Conservation (phyloP, 345 rosid genomes). For the Mercurialis annua region DNA sequence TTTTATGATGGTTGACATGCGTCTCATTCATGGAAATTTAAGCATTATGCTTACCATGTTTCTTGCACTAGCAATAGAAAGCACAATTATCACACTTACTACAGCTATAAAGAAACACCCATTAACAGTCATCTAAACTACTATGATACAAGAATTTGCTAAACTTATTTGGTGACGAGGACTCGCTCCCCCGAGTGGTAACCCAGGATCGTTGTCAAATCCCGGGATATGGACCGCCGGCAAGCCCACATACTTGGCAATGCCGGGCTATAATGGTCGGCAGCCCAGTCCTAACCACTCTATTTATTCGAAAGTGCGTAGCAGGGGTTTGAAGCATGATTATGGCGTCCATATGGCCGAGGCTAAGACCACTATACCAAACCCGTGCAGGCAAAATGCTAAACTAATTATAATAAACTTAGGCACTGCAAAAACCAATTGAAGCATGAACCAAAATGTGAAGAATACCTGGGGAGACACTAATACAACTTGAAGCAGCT, state of each 20-base stretch:
- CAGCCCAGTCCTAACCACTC: background rate
- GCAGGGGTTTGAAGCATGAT: too few relatives aligned
- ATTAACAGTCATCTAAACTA: too few relatives aligned
- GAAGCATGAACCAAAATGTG: background rate
- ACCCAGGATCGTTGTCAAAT: too few relatives aligned
- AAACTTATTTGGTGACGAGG: too few relatives aligned
- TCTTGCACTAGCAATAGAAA: too few relatives aligned
- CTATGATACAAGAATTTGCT: too few relatives aligned
- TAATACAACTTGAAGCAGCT: conserved; percentile 80
- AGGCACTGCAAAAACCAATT: background rate
- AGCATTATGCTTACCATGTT: background rate
- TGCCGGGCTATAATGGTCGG: background rate
- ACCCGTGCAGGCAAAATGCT: background rate
- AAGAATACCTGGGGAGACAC: conserved; percentile 96
- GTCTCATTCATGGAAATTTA: background rate
- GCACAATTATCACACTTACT: too few relatives aligned
- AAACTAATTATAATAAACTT: background rate
- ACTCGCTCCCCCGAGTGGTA: too few relatives aligned
- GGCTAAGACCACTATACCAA: background rate
- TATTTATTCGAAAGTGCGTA: too few relatives aligned
- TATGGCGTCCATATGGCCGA: too few relatives aligned
- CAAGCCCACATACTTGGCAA: background rate
- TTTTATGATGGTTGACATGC: background rate
- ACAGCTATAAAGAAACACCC: too few relatives aligned
- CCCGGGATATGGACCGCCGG: too few relatives aligned